Base-by-base conservation (phyloP, 371 early-diverging fungal genomes). In the Rhizopus delemar region DNA sequence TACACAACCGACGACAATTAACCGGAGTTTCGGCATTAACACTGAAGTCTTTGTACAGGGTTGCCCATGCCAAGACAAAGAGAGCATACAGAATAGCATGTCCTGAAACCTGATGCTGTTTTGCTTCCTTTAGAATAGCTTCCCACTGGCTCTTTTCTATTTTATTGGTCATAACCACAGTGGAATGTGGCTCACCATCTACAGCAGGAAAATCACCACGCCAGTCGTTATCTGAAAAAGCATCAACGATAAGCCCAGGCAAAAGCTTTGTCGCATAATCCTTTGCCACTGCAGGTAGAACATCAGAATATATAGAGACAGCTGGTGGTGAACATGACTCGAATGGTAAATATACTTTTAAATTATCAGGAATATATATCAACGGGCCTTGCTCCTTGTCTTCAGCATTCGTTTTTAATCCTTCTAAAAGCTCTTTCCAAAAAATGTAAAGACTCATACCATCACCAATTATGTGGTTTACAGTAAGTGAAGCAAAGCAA, bases 371-470 rank as follows among this genome's bases (percentile, higher is more conserved):
- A 15, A 16, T 41, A 45, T 31, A 36, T 33, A 16, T 22, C 22
- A 8, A 4, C 57, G n/a, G n/a, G 45, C 11, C 29, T 8, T 29
- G 28, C 4, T 29, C 48, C 2, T 48, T 48, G 29, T 7, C 48
- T 4, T 43, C 11, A 35, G 8, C 13, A 31, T 32, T 32, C 39
- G 34, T 15, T 51, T 41, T 15, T 15, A 77, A 33, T 22, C 53
- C 45, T 1, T 55, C 36, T n/a, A 75, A 48, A 11, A 78, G 46
- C 6, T 56, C 66, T 29, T 53, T 45, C 71, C 69, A 73, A 48
- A 79, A 71, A 0, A 62, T 51, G 0, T 51, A 38, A 13, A 73
- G 46, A 53, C 73, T 74, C 53, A 61, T 68, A n/a, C 80, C 80
- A 35, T 79, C 77, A 6, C 41, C 57, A 35, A 75, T 66, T 8